Conservation (phyloP, 495 filamentous ascomycete species). For the Hypoxylon intermedium region DNA sequence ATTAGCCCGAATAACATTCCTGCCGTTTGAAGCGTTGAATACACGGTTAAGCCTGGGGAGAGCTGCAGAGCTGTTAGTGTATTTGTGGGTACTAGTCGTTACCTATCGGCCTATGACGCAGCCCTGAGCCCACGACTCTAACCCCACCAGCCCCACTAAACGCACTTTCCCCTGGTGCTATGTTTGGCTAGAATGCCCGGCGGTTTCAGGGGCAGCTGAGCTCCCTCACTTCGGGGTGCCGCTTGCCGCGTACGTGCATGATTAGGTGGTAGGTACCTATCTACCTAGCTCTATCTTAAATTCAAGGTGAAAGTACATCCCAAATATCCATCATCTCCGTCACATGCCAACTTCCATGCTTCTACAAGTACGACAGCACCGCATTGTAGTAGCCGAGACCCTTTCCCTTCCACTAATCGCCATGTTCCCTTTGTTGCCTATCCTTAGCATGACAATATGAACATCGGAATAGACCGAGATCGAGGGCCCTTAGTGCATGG, state of each 20-base stretch:
- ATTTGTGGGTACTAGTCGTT: too few relatives aligned
- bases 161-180: conserved; percentile 15
- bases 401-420: conserved; percentile 2
- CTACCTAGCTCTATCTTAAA: conserved; percentile 1
- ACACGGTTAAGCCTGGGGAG: too few relatives aligned
- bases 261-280: too few relatives aligned
- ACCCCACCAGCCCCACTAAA: conserved; percentile 17
- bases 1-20: too few relatives aligned
- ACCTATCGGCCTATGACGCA: not conserved
- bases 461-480: conserved; percentile 13
- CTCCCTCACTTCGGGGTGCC: not conserved
- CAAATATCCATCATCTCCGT: conserved; percentile 16
- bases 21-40: too few relatives aligned
- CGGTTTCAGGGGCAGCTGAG: conserved; percentile 20
- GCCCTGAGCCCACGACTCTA: too few relatives aligned
- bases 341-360: conserved; percentile 31
- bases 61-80: too few relatives aligned
- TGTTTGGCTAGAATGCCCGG: conserved; percentile 3
- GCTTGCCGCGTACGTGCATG: not conserved
- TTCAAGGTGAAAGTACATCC: not conserved
- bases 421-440: conserved; percentile 19
- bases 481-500: conserved; percentile 27
- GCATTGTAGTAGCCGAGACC: conserved; percentile 1
- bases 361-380: not conserved
- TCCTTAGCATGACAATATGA: conserved; percentile 29